Evolutionary conservation across 2,329 filamentous ascomycete genomes (phyloP).

Genomic region (Aspergillus sclerotialis): DNA sequence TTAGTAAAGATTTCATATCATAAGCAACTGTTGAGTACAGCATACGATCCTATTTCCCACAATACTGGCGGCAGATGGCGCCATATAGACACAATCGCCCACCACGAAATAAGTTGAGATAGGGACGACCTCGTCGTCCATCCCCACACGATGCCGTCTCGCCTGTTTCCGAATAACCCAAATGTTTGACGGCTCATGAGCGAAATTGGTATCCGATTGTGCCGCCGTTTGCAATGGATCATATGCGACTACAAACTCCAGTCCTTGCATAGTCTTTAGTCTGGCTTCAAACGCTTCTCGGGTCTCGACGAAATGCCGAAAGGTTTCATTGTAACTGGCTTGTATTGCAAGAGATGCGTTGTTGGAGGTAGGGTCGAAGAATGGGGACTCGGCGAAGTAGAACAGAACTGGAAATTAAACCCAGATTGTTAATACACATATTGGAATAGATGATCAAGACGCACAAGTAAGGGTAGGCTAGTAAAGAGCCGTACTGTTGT

Average conservation of each 20-base stretch:
- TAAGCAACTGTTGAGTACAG: too few species aligned
- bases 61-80: conserved; percentile 54
- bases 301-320: conserved; percentile 46
- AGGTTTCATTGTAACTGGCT: conserved; percentile 41
- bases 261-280: conserved; percentile 48
- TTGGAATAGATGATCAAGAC: too few species aligned
- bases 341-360: conserved; percentile 52
- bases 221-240: conserved; percentile 47
- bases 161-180: conserved; percentile 58
- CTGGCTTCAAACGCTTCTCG: conserved; percentile 51
- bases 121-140: conserved; percentile 45
- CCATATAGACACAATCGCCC: conserved; percentile 56
- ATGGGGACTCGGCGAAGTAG: conserved; percentile 58
- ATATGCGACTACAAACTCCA: conserved; percentile 54
- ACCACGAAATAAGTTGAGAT: conserved; percentile 55
- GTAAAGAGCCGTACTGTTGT: conserved; percentile 33
- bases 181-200: conserved; percentile 43
- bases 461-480: background rate
- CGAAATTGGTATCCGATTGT: conserved; percentile 32
- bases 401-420: conserved; percentile 50
- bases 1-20: too few species aligned
- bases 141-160: conserved; percentile 36
- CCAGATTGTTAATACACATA: too few species aligned
- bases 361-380: conserved; percentile 55
- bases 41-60: conserved; percentile 49